Percentiles rank a stretch among this genome's conserved stretches.
These are phyloP conservation scores for Quercus wislizeni DNA, from an alignment of 306 rosid species.

Conservation along the genomic window DNA sequence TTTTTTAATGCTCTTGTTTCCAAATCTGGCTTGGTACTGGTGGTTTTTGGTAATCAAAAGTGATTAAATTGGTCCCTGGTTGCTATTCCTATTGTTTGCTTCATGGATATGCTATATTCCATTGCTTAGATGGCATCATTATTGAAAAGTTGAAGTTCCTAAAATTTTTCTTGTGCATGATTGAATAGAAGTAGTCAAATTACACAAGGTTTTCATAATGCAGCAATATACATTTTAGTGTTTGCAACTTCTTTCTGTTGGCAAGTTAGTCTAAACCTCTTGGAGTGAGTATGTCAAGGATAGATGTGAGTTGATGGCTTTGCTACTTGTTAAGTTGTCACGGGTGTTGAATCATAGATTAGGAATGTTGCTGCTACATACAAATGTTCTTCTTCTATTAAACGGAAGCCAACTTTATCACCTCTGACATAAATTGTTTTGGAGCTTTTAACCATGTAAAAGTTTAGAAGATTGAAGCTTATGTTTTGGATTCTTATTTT, in stretches of 20 bases:
- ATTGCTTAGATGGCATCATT: neutral
- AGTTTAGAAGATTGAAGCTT: neutral
- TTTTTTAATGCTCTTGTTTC: neutral
- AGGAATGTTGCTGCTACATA: neutral
- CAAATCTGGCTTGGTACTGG: neutral
- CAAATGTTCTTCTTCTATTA: neutral
- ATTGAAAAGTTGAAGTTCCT: neutral
- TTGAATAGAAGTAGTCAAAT: neutral
- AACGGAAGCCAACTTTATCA: neutral
- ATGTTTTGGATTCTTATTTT: neutral
- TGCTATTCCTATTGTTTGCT: neutral
- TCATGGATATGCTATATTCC: neutral
- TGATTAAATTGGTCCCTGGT: neutral
- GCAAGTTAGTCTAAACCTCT: neutral
- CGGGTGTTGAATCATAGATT: neutral
- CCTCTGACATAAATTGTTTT: neutral
- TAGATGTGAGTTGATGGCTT: neutral
- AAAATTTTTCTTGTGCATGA: neutral
- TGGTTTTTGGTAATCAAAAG: neutral
- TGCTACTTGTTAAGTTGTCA: neutral
- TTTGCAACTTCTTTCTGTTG: neutral
- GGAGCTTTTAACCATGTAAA: neutral
- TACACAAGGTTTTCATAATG: neutral
- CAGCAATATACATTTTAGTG: neutral
- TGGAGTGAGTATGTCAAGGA: neutral